phyloP scores from a whole-genome alignment of 345 rosid genomes.

The Brassica incana region DNA sequence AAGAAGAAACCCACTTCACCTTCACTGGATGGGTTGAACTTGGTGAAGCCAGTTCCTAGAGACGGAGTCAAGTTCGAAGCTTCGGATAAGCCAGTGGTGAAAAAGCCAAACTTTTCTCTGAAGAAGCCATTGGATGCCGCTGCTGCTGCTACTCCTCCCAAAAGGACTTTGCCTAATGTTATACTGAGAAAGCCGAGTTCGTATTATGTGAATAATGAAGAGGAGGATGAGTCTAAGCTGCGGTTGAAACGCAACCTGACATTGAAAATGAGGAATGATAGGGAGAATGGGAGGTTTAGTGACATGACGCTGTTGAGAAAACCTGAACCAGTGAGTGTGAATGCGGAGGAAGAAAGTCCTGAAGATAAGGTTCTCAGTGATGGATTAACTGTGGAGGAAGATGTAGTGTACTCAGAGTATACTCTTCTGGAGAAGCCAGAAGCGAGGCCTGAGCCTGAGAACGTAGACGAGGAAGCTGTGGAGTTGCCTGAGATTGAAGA shows the following conservation, averaged over 20 bases:
- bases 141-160: slow-evolving; percentile 25
- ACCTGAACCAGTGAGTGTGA: slow-evolving; percentile 46
- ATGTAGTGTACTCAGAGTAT: slow-evolving; percentile 42
- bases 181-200: slow-evolving; percentile 75
- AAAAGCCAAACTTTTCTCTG: slow-evolving; percentile 46
- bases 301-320: slow-evolving; percentile 76
- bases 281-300: slow-evolving; percentile 61
- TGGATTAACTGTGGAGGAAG: slow-evolving; percentile 24
- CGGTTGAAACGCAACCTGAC: slow-evolving; percentile 69
- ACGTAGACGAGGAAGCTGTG: slow-evolving; percentile 26
- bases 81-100: slow-evolving; percentile 45
- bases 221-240: slow-evolving; percentile 59
- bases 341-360: slow-evolving; percentile 33
- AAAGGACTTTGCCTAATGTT: slow-evolving; percentile 71
- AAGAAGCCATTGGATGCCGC: slow-evolving; percentile 41
- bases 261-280: slow-evolving; percentile 57
- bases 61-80: slow-evolving; percentile 59
- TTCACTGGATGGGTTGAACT: slow-evolving; percentile 55
- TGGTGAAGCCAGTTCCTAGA: slow-evolving; percentile 75
- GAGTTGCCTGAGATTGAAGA: slow-evolving; percentile 29
- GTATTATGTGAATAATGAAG: slow-evolving; percentile 53
- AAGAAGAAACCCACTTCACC: slow-evolving; percentile 44
- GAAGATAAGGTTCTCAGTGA: slow-evolving; percentile 18
- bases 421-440: slow-evolving; percentile 59
- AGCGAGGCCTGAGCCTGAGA: slow-evolving; percentile 26